Percentiles rank a stretch among this genome's conserved stretches.
Conservation (phyloP, 2,329 filamentous ascomycete species). For the Exophiala bonariae region DNA sequence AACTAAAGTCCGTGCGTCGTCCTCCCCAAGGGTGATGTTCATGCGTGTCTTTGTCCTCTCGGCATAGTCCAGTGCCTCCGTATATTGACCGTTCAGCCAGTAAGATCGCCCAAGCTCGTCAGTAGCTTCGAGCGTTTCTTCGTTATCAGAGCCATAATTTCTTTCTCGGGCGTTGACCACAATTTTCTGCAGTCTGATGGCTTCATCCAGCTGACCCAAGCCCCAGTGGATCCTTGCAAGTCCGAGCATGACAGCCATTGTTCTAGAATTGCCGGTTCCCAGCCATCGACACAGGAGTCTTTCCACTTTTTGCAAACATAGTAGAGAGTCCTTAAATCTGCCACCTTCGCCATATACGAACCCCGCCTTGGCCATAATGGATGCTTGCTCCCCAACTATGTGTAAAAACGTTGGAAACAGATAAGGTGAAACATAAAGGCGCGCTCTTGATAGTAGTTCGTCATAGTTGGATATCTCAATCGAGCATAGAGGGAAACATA, state of each 20-base stretch:
- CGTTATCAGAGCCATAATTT: conserved; percentile 10
- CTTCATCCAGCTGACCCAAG: conserved; percentile 17
- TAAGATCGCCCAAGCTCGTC: conserved; percentile 18
- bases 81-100: conserved; percentile 22
- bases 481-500: conserved; percentile 3
- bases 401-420: conserved; percentile 12
- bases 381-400: conserved; percentile 16
- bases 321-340: conserved; percentile 17
- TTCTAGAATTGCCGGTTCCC: conserved; percentile 15
- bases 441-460: not conserved
- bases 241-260: conserved; percentile 15
- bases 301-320: conserved; percentile 22
- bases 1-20: conserved; percentile 15
- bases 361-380: conserved; percentile 25
- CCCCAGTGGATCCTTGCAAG: conserved; percentile 20
- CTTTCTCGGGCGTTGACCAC: conserved; percentile 15
- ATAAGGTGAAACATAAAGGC: not conserved
- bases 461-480: not conserved
- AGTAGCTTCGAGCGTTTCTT: conserved; percentile 19
- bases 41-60: conserved; percentile 6
- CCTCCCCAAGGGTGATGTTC: conserved; percentile 8
- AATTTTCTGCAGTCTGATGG: conserved; percentile 14
- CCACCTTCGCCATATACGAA: conserved; percentile 24
- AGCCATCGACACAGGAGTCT: conserved; percentile 13
- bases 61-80: conserved; percentile 12